Evolutionary conservation across 2,329 filamentous ascomycete species (phyloP), one percentile per base, ranked within the genome.

Genomic region (Phialemonium atrogriseum): DNA sequence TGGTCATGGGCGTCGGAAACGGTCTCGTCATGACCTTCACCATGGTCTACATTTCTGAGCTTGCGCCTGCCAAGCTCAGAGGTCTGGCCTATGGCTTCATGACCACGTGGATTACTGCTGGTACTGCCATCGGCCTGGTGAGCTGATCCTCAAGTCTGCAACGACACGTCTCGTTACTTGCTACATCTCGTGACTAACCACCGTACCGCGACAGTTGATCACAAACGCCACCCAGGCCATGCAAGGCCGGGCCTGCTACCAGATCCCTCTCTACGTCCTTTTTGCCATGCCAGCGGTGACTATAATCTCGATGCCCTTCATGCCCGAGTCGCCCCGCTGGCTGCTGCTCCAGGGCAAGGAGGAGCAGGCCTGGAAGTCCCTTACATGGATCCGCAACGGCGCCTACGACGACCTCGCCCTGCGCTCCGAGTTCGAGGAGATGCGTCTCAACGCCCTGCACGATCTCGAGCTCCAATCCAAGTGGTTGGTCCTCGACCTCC

Each of bases 251-350:
- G 21, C 30, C 11, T 33, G 27, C 25, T 37, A 37, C 26, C 34
- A 37, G 19, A 37, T 37, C 27, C 35, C 35, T 4, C 31, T 37
- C n/a, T 33, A 34, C 23, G 22, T 34, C 18, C 19, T 27, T 10
- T 34, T 30, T 27, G 24, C 27, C 23, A 30, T 32, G 31, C 35
- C 35, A 10, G 27, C 20, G 9, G 18, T 34, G 3, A 4, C 16
- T 17, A 26, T 22, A 5, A 18, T 32, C 16, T 14, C 30, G 18
- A 13, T 36, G 10, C 22, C 24, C 27, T 39, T 36, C 33, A 17
- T 39, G 20, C 34, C 31, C 25, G 37, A 39, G 34, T 33, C 33
- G 21, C 37, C 34, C 20, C 30, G 34, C n/a, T 27, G 25, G 25
- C 25, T 27, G 15, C 14, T 37, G n/a, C 30, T 33, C 19, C 17